These are phyloP conservation scores for Pichia sp. DNA, from an alignment of 1,139 yeast species.

Conservation along the genomic window DNA sequence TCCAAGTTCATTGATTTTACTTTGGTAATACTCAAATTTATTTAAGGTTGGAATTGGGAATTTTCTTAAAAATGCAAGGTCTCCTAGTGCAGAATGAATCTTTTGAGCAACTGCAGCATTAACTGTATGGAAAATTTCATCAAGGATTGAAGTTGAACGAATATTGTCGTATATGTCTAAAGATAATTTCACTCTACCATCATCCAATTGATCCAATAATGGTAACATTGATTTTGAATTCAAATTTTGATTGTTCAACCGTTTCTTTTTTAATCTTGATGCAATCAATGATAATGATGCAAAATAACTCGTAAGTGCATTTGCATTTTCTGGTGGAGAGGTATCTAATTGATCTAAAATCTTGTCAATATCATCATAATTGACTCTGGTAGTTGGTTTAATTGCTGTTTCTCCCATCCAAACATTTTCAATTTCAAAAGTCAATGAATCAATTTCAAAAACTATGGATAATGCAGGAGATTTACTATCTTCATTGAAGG, in stretches of 20 bases:
- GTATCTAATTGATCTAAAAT: conserved; percentile 31
- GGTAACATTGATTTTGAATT: conserved; percentile 54
- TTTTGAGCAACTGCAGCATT: conserved; percentile 83
- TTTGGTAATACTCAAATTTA: conserved; percentile 73
- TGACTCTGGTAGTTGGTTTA: conserved; percentile 50
- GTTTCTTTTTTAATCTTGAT: conserved; percentile 64
- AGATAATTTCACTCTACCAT: conserved; percentile 66
- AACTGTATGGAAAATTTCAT: conserved; percentile 75
- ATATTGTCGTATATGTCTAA: conserved; percentile 68
- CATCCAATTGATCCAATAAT: conserved; percentile 75
- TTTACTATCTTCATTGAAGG: conserved; percentile 55
- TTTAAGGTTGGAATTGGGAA: conserved; percentile 80
- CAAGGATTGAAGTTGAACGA: conserved; percentile 52
- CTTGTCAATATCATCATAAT: conserved; percentile 48
- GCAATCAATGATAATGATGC: conserved; percentile 61
- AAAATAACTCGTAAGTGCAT: conserved; percentile 63
- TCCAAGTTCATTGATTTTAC: conserved; percentile 61
- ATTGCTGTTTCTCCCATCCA: conserved; percentile 72
- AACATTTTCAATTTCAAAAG: conserved; percentile 68
- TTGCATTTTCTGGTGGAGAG: conserved; percentile 31
- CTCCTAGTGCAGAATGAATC: conserved; percentile 70
- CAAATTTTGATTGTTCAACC: conserved; percentile 48
- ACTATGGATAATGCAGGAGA: conserved; percentile 73
- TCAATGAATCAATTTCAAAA: conserved; percentile 70
- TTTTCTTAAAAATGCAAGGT: conserved; percentile 76